Percentiles rank a stretch among this genome's conserved stretches.
Evolutionary conservation across 2,329 filamentous ascomycete genomes (phyloP).

Genomic region (Aspergillus sp.): DNA sequence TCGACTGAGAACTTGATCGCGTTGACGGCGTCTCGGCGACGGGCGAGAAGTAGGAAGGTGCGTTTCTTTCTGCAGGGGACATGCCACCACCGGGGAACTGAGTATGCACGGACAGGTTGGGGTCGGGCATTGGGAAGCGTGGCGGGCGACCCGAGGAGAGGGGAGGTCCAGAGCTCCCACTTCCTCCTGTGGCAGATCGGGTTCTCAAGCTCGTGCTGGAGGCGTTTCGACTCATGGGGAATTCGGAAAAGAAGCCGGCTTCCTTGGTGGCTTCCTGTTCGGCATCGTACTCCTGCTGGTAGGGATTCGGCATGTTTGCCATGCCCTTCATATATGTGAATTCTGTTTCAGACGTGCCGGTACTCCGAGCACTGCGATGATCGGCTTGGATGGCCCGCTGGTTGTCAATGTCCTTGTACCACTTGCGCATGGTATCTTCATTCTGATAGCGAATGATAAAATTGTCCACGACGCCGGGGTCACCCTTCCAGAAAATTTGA

Average conservation of each 20-base stretch:
- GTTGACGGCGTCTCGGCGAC: constrained; percentile 67
- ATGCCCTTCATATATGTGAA: constrained; percentile 78
- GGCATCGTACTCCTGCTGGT: constrained; percentile 61
- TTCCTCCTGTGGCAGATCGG: constrained; percentile 70
- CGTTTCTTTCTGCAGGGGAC: constrained; percentile 62
- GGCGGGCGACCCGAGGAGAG: constrained; percentile 57
- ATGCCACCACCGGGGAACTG: constrained; percentile 51
- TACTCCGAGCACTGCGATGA: constrained; percentile 52
- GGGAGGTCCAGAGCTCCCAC: constrained; percentile 37
- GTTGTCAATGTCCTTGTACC: constrained; percentile 74
- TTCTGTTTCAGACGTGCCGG: constrained; percentile 62
- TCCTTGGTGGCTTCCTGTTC: constrained; percentile 50
- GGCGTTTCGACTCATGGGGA: constrained; percentile 63
- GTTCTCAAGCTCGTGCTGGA: constrained; percentile 74
- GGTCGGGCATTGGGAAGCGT: constrained; percentile 67
- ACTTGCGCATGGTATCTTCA: constrained; percentile 91
- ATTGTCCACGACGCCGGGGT: constrained; percentile 91
- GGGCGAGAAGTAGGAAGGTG: constrained; percentile 94
- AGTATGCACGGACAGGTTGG: constrained; percentile 67
- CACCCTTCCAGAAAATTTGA: constrained; percentile 98
- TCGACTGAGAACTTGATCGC: constrained; percentile 52
- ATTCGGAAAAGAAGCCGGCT: constrained; percentile 46
- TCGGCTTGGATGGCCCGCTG: constrained; percentile 65
- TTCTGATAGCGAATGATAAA: constrained; percentile 92
- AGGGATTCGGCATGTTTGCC: constrained; percentile 75